These are phyloP conservation scores for Nadsonia starkeyi-henricii DNA, from an alignment of 1,139 yeast genomes.

Conservation along the genomic window DNA sequence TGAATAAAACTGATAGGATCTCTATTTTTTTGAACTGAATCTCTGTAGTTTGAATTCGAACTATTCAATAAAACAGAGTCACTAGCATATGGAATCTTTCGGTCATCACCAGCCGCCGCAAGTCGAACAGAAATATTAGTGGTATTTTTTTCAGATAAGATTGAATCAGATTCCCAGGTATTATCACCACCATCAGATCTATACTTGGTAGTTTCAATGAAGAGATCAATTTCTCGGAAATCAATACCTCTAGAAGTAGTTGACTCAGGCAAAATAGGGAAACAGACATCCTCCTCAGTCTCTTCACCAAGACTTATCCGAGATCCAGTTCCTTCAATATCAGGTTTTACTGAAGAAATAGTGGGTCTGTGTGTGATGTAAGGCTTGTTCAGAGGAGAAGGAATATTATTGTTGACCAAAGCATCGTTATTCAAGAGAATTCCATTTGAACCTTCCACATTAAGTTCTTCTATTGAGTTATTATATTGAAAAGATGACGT, in stretches of 20 bases:
- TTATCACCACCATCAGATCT: slow-evolving; percentile 14
- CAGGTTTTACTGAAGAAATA: no score
- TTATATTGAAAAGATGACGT: not conserved
- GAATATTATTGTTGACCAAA: slow-evolving; percentile 4
- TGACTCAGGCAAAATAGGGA: slow-evolving; percentile 59
- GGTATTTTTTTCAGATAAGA: slow-evolving; percentile 5
- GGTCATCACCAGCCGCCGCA: slow-evolving; percentile 4
- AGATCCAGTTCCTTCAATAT: slow-evolving; percentile 15
- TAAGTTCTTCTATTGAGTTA: no score
- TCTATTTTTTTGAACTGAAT: slow-evolving; percentile 6
- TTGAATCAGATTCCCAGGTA: slow-evolving; percentile 4
- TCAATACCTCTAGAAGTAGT: slow-evolving; percentile 20
- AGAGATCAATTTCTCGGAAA: slow-evolving; percentile 23
- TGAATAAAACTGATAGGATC: not conserved
- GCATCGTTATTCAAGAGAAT: slow-evolving; percentile 1
- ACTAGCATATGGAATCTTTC: not conserved
- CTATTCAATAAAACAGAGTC: slow-evolving; percentile 3
- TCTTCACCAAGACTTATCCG: slow-evolving; percentile 32
- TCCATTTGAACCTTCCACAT: not conserved
- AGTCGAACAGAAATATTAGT: slow-evolving; percentile 9
- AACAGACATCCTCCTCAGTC: slow-evolving; percentile 74
- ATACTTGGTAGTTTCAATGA: slow-evolving; percentile 10
- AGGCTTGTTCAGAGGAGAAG: not conserved
- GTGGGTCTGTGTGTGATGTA: not conserved
- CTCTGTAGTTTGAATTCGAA: slow-evolving; percentile 2